Evolutionary conservation across 2,329 filamentous ascomycete species (phyloP).

Genomic region (Acrocalymma vagum): DNA sequence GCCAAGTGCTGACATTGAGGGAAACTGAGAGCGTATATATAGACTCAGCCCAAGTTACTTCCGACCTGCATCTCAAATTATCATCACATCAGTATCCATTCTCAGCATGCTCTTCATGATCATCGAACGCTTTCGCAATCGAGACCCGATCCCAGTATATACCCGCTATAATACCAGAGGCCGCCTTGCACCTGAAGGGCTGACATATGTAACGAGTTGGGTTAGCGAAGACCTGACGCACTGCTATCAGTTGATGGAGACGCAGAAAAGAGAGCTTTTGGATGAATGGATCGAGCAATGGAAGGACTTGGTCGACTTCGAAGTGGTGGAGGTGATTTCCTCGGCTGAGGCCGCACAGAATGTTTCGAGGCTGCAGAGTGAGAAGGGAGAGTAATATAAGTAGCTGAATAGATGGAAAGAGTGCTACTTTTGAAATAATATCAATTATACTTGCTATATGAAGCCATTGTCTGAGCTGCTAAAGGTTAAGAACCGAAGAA

Average conservation of each 20-base stretch:
- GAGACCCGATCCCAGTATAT: constrained; percentile 9
- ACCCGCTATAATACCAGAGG: constrained; percentile 9
- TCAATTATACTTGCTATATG: no score
- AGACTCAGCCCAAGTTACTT: no score
- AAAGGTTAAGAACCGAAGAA: no score
- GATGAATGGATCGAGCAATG: constrained; percentile 19
- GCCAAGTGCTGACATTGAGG: no score
- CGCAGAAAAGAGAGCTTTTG: constrained; percentile 9
- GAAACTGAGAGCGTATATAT: no score
- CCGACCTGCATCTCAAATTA: no score
- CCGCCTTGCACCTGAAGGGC: constrained; percentile 15
- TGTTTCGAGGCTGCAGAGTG: constrained; percentile 1
- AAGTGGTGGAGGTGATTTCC: constrained; percentile 8
- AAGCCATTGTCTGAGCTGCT: neutral
- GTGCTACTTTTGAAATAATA: no score
- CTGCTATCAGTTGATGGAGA: constrained; percentile 20
- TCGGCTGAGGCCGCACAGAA: constrained; percentile 12
- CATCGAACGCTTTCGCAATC: constrained; percentile 11
- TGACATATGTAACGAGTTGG: constrained; percentile 19
- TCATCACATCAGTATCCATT: no score
- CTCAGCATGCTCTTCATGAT: constrained; percentile 18
- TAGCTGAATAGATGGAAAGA: no score
- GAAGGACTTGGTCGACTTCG: constrained; percentile 19
- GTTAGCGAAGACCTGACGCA: constrained; percentile 14
- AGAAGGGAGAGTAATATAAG: constrained; percentile 2